A percentile compares a stretch with the other conserved stretches of the same genome.
These are phyloP conservation scores for Mycosphaerella sp. DNA, from an alignment of 2,329 filamentous ascomycete species.

Conservation along the genomic window DNA sequence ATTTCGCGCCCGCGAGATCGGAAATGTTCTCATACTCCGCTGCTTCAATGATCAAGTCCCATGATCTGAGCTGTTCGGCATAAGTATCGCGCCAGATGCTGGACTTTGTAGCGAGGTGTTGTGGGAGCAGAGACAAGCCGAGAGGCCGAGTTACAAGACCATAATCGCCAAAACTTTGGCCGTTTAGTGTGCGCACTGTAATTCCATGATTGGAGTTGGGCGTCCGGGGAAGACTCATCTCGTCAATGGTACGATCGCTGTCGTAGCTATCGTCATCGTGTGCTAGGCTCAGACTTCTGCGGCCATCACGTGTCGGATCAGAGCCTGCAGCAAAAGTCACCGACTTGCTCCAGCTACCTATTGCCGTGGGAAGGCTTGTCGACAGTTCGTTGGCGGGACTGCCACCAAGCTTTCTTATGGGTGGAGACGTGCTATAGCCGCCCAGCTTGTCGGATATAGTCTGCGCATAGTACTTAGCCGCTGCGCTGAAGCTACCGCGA, in stretches of 20 bases:
- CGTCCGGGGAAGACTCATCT: slow-evolving; percentile 30
- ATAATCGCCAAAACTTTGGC: slow-evolving; percentile 51
- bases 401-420: slow-evolving; percentile 21
- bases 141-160: slow-evolving; percentile 23
- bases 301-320: slow-evolving; percentile 26
- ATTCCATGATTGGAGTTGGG: slow-evolving; percentile 34
- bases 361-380: slow-evolving; percentile 24
- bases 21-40: slow-evolving; percentile 53
- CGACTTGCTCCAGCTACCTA: slow-evolving; percentile 43
- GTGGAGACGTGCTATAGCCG: slow-evolving; percentile 31
- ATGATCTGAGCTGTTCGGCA: slow-evolving; percentile 53
- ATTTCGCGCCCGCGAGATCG: neutral
- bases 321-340: slow-evolving; percentile 35
- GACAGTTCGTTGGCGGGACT: slow-evolving; percentile 30
- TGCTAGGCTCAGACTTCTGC: slow-evolving; percentile 27
- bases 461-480: slow-evolving; percentile 32
- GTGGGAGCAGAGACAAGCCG: slow-evolving; percentile 46
- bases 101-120: slow-evolving; percentile 43
- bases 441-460: slow-evolving; percentile 31
- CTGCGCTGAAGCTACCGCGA: slow-evolving; percentile 32
- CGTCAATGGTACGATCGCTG: slow-evolving; percentile 35
- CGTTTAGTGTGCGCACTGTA: slow-evolving; percentile 50
- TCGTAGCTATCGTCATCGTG: slow-evolving; percentile 30
- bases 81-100: slow-evolving; percentile 51
- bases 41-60: slow-evolving; percentile 50